Conservation (phyloP, 441 rosid species). For the Gossypium aridum region DNA sequence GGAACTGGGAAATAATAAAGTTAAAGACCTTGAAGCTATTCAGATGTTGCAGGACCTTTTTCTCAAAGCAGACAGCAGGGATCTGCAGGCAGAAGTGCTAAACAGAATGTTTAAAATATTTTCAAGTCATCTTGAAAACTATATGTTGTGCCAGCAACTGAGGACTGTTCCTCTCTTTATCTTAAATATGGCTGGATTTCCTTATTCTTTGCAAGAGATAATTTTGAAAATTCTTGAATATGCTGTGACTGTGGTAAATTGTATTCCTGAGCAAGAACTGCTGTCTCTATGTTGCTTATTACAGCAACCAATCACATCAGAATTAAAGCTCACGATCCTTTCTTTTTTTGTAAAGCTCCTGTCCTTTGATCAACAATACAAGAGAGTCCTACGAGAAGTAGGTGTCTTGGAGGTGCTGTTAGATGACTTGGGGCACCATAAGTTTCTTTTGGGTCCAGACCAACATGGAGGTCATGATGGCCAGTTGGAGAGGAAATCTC, state of each 20-base stretch:
- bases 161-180: conserved; percentile 98
- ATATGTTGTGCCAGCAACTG: conserved; percentile 83
- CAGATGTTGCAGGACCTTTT: conserved; percentile 98
- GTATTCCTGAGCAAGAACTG: conserved; percentile 99
- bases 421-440: conserved; percentile 96
- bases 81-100: conserved; percentile 95
- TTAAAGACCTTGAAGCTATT: conserved; percentile 99
- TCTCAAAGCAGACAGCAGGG: conserved; percentile 83
- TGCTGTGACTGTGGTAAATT: conserved; percentile 98
- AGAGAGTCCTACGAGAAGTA: conserved; percentile 97
- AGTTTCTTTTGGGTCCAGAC: conserved; percentile 80
- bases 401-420: conserved; percentile 92
- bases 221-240: conserved; percentile 98
- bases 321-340: conserved; percentile 87
- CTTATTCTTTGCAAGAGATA: conserved; percentile 89
- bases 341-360: conserved; percentile 92
- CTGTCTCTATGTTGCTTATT: conserved; percentile 96
- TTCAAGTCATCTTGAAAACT: conserved; percentile 98
- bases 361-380: conserved; percentile 98
- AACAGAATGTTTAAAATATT: conserved; percentile 98
- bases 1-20: conserved; percentile 77
- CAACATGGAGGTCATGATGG: conserved; percentile 32
- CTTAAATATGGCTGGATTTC: conserved; percentile 96
- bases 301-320: conserved; percentile 91
- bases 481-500: conserved; percentile 68